Percentiles rank a stretch among this genome's conserved stretches.
Evolutionary conservation across 768 basidiomycete genomes (phyloP).

Genomic region (Strobilomyces confusus): DNA sequence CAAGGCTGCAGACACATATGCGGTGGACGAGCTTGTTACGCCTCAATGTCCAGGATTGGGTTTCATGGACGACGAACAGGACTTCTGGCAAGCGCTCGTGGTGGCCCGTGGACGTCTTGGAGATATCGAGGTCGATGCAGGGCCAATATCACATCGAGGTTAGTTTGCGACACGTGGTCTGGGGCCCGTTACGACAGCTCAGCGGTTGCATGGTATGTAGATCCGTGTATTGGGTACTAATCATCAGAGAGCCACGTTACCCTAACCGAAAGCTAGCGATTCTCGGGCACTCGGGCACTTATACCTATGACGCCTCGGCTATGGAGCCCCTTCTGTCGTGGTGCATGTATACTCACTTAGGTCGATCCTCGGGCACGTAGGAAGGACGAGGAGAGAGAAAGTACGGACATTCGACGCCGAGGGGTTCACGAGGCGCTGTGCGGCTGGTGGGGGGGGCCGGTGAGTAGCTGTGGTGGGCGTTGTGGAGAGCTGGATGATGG

Average conservation of each 20-base stretch:
- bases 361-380: slow-evolving; percentile 49
- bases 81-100: slow-evolving; percentile 63
- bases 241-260: slow-evolving; percentile 54
- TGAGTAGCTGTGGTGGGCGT: slow-evolving; percentile 32
- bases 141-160: slow-evolving; percentile 77
- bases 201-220: slow-evolving; percentile 32
- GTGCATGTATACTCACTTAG: slow-evolving; percentile 58
- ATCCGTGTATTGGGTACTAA: slow-evolving; percentile 78
- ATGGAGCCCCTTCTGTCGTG: slow-evolving; percentile 63
- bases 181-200: too few species aligned
- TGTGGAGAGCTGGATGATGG: too few species aligned
- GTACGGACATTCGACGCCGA: slow-evolving; percentile 76
- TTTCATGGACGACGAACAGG: slow-evolving; percentile 49
- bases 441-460: slow-evolving; percentile 40
- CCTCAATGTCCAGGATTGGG: slow-evolving; percentile 59
- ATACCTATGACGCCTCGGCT: slow-evolving; percentile 60
- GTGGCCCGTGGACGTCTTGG: slow-evolving; percentile 37
- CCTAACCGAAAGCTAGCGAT: slow-evolving; percentile 64
- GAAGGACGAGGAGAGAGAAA: slow-evolving; percentile 40
- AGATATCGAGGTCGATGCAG: slow-evolving; percentile 61
- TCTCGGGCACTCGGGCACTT: slow-evolving; percentile 78
- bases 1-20: slow-evolving; percentile 56
- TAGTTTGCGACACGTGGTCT: too few species aligned
- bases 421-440: slow-evolving; percentile 57
- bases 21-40: slow-evolving; percentile 74